Evolutionary conservation across 2,329 filamentous ascomycete genomes (phyloP), one percentile per base, ranked within the genome.

Genomic region (Exophiala oligosperma): DNA sequence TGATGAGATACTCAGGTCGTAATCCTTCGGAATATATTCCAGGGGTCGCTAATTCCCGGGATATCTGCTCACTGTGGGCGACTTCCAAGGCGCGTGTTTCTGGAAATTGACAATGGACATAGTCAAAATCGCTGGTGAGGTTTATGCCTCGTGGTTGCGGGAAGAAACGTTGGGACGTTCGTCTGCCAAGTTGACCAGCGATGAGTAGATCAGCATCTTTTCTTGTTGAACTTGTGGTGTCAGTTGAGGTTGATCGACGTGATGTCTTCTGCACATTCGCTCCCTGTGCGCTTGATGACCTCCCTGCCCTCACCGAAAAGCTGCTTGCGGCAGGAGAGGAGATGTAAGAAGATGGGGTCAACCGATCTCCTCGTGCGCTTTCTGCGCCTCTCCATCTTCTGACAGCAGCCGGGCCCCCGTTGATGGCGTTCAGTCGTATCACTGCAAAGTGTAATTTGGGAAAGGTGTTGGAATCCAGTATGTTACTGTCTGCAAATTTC

Each of bases 81-180:
- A 63, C 41, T 49, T 64, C 64, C 12, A 57, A 56, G 8, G 62
- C 60, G 11, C 64, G 57, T 24, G 58, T 66, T 26, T 66, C 64
- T 9, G 64, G 62, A 21, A 59, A 56, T 6, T 58, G 62, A 52
- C 54, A 63, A 26, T 48, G 61, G 28, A 65, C 64, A 44, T 66
- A 64, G 55, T 64, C 60, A 41, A 57, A 62, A 21, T 56, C 52
- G 37, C 62, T 62, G 35, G 41, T 60, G 12, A 55, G 38, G 35
- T 62, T 63, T 21, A 63, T 50, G 3, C 60, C 57, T 29, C 50
- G 38, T 17, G 57, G 57, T 29, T 54, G 52, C 6, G 57, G 54
- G 23, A 62, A 62, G 9, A 48, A 24, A 40, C 38, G 37, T 28
- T 54, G 43, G 5, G 35, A n/a, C 24, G 38, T 17, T 29, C 26